Evolutionary conservation across 305 asterid genomes (phyloP).

Genomic region (Salvia sclarea): DNA sequence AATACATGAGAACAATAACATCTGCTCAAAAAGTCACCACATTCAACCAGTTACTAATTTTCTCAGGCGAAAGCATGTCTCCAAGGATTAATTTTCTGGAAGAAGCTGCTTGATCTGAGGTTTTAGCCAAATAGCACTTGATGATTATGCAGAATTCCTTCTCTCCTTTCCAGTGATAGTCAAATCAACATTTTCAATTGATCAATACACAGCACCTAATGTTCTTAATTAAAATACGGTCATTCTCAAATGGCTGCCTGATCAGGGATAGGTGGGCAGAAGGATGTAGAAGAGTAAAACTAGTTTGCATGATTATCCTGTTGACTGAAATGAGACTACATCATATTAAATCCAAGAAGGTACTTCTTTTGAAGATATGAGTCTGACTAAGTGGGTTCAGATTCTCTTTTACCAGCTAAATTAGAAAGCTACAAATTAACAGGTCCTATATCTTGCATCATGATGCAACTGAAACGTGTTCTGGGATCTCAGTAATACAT

Average conservation of each 20-base stretch:
- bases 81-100: not conserved
- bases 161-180: not conserved
- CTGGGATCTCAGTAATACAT: constrained; percentile 16
- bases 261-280: constrained; percentile 4
- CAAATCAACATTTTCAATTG: not conserved
- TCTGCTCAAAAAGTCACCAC: not conserved
- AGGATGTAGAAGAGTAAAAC: constrained; percentile 17
- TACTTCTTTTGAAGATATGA: constrained; percentile 11
- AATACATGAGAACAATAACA: not conserved
- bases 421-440: not conserved
- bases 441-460: not conserved
- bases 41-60: not conserved
- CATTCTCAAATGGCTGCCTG: constrained; percentile 18
- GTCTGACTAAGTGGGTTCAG: not conserved
- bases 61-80: constrained; percentile 1
- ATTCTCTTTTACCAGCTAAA: constrained; percentile 13
- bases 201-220: not conserved
- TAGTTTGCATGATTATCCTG: not conserved
- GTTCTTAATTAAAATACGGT: not conserved
- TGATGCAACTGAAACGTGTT: constrained; percentile 1
- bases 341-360: not conserved
- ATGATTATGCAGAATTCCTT: not conserved
- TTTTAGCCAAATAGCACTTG: constrained; percentile 4
- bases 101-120: constrained; percentile 4
- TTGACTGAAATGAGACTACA: not conserved